Base-by-base conservation (phyloP, 805 yeast genomes). In the Teunomyces stri region DNA sequence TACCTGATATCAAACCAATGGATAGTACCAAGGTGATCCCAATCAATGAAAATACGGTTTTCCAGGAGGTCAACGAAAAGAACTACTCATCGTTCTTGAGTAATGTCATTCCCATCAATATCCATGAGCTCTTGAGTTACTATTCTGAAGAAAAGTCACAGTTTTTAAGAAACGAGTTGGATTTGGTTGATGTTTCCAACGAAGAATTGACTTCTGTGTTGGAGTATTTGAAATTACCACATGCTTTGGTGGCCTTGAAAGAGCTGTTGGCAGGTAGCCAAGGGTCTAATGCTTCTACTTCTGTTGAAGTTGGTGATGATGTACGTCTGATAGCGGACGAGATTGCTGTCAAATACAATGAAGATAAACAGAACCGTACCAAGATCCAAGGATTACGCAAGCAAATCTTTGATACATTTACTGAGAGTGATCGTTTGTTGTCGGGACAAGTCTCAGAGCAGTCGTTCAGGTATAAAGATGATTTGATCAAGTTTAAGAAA, bases 71-170 rank as follows among this genome's bases (percentile, higher is more conserved):
- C 44, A 64, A 70, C 66, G 76, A 69, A 47, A 47, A 64, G 51
- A 59, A 67, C 59, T 58, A 66, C 61, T 49, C 65, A 53, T 85
- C 83, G 51, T 72, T 92, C 40, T 89, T 89, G 64, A 85, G 78
- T 42, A 85, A 84, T 51, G 87, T 92, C 16, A 81, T 94, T 5
- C 98, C 98, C 2, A 73, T 90, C 59, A 80, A 83, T 29, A 89
- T 92, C 15, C 96, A 90, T 60, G 96, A 92, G 65, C 82, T 87
- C 56, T 80, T 89, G 45, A 88, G 96, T 51, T 73, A 84, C 52
- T 94, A 94, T 62, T 86, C 96, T 0, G 99, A 92, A 61, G 90
- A 88, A 61, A 87, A 89, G 64, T 92, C 96, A 0, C 82, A 79
- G 52, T 66, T 88, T 31, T 65, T 89, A 40, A 78, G 98, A 57